Conservation (phyloP, 2,329 filamentous ascomycete genomes). For the Juglanconis juglandina region DNA sequence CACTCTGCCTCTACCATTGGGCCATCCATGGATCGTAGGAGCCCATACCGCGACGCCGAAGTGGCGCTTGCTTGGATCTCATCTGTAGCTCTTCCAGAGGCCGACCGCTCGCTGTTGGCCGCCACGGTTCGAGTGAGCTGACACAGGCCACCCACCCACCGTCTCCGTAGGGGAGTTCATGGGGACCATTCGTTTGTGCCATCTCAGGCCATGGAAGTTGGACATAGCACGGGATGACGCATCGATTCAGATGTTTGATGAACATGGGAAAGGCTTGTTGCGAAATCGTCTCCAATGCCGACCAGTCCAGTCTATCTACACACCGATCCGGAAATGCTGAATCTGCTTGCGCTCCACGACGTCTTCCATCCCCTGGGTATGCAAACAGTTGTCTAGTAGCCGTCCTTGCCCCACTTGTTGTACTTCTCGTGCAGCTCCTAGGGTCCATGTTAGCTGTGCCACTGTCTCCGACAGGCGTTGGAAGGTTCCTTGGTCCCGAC, state of each 20-base stretch:
- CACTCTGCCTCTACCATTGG: no score
- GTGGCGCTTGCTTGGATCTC: no score
- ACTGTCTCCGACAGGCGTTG: background rate
- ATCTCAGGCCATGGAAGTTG: no score
- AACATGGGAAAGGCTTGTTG: background rate
- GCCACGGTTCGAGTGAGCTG: no score
- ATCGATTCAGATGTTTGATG: background rate
- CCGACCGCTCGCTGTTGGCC: no score
- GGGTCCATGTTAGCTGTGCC: constrained; percentile 16
- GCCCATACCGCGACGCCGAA: no score
- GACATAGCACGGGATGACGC: no score
- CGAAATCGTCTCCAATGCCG: background rate
- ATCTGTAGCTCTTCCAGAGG: no score
- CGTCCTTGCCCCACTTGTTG: constrained; percentile 99
- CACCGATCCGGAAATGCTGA: background rate
- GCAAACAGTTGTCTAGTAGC: constrained; percentile 54
- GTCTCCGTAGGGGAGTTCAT: no score
- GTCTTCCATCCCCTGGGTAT: background rate
- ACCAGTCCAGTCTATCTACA: constrained; percentile 19
- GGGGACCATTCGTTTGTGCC: no score
- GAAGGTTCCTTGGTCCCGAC: background rate
- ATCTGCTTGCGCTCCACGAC: constrained; percentile 11
- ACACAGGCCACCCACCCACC: no score
- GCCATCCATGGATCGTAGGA: no score
- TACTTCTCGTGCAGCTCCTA: constrained; percentile 91